phyloP scores from a whole-genome alignment of 2,329 filamentous ascomycete genomes.

The Alternaria atra region DNA sequence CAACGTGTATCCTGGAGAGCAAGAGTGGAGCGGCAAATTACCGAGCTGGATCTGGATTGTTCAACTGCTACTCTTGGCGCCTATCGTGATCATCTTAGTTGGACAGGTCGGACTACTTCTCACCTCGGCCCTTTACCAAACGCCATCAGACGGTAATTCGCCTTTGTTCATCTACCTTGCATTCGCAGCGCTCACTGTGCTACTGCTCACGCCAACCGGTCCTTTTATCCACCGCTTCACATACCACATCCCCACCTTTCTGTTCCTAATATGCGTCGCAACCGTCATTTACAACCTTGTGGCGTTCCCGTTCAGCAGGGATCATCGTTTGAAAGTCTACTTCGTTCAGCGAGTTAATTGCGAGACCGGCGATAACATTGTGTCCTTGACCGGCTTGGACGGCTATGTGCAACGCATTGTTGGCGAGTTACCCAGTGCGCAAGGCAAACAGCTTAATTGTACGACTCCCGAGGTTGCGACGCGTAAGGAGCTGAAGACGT shows the following conservation, averaged over 20 bases:
- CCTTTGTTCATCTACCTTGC: constrained; percentile 75
- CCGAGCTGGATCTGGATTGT: constrained; percentile 88
- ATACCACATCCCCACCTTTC: constrained; percentile 79
- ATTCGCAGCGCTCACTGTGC: constrained; percentile 71
- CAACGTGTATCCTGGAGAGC: constrained; percentile 72
- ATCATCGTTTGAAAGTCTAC: constrained; percentile 83
- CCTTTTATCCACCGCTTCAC: constrained; percentile 90
- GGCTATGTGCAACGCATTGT: constrained; percentile 65
- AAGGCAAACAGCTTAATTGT: constrained; percentile 63
- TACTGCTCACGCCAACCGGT: constrained; percentile 77
- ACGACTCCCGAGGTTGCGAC: constrained; percentile 52
- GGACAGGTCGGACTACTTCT: constrained; percentile 79
- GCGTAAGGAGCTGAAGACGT: constrained; percentile 66
- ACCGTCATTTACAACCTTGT: constrained; percentile 86
- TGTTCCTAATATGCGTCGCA: constrained; percentile 75
- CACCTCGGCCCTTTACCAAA: constrained; percentile 78
- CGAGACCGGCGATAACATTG: constrained; percentile 71
- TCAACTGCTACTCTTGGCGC: constrained; percentile 82
- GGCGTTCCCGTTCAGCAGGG: constrained; percentile 86
- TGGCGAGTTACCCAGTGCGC: constrained; percentile 73
- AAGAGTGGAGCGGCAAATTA: constrained; percentile 82
- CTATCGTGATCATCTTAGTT: constrained; percentile 78
- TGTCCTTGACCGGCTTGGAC: constrained; percentile 59
- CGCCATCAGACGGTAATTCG: constrained; percentile 81
- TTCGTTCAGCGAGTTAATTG: constrained; percentile 86